These are phyloP conservation scores for Golubevia pallescens DNA, from an alignment of 1,284 basidiomycete species.

Conservation along the genomic window DNA sequence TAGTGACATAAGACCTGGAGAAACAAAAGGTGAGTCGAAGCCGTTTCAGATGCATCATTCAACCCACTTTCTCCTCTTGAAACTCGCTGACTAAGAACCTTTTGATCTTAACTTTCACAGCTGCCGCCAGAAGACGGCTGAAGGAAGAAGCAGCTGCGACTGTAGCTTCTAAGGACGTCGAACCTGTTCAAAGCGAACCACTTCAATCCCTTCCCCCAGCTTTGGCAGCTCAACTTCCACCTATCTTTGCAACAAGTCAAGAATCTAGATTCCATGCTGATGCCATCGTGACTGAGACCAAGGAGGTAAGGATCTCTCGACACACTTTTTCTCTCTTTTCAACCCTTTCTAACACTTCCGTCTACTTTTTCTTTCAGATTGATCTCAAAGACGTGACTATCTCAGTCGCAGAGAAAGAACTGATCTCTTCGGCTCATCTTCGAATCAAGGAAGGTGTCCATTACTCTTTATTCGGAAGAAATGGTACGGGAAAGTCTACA, in stretches of 20 bases:
- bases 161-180: not conserved
- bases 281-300: conserved; percentile 28
- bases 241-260: conserved; percentile 23
- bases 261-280: conserved; percentile 45
- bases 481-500: conserved; percentile 51
- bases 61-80: not conserved
- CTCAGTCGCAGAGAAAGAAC: conserved; percentile 22
- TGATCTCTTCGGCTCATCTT: conserved; percentile 34
- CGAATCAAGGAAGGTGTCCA: conserved; percentile 33
- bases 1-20: not conserved
- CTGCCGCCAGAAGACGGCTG: not conserved
- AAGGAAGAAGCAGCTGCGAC: conserved; percentile 1
- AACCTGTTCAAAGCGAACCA: not conserved
- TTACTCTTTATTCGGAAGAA: conserved; percentile 39
- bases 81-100: too few species aligned
- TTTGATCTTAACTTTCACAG: not conserved
- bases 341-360: not conserved
- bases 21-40: not conserved
- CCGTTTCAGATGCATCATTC: not conserved
- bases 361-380: conserved; percentile 9
- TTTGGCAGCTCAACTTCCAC: conserved; percentile 15
- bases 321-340: not conserved
- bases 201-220: conserved; percentile 1
- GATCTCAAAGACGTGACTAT: conserved; percentile 37
- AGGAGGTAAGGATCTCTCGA: conserved; percentile 14